Conservation (phyloP, 225 moss, liverwort and hornwort species). For the Anthoceros angustus region DNA sequence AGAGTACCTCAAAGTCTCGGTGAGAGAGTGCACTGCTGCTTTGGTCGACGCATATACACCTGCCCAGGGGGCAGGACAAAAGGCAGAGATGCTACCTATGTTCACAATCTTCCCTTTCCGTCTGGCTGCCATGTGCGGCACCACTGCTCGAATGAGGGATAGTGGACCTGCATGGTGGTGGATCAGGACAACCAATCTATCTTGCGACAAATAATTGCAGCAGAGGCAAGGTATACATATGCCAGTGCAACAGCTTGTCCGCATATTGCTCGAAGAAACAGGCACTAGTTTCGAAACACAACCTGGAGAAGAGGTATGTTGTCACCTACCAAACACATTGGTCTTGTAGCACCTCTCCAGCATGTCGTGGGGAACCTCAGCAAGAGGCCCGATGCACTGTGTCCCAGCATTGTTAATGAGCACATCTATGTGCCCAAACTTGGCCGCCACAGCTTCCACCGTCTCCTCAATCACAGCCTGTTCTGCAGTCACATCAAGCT, state of each 20-base stretch:
- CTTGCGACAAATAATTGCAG: too few relatives aligned
- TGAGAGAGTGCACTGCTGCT: slow-evolving; percentile 33
- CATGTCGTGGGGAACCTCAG: slow-evolving; percentile 28
- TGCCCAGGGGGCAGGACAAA: slow-evolving; percentile 26
- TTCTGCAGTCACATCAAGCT: slow-evolving; percentile 38
- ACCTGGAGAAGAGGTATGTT: not conserved
- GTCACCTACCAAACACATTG: slow-evolving; percentile 37
- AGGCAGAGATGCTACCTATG: slow-evolving; percentile 27
- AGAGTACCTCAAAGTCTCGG: slow-evolving; percentile 34
- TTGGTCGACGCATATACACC: slow-evolving; percentile 37
- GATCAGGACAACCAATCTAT: not conserved
- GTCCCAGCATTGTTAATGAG: slow-evolving; percentile 69
- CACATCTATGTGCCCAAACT: slow-evolving; percentile 49
- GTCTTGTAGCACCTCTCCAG: slow-evolving; percentile 48
- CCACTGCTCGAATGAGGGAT: slow-evolving; percentile 47
- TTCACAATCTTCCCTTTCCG: slow-evolving; percentile 53
- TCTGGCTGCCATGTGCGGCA: slow-evolving; percentile 41
- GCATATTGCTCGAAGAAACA: not conserved
- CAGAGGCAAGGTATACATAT: not conserved
- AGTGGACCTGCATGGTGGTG: slow-evolving; percentile 32
- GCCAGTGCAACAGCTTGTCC: not conserved
- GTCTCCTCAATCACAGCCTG: slow-evolving; percentile 21
- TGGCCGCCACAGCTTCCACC: slow-evolving; percentile 33
- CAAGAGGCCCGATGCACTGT: slow-evolving; percentile 40
- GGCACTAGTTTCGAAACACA: not conserved